These are phyloP conservation scores for Diplodia intermedia DNA, from an alignment of 2,329 filamentous ascomycete genomes.

Conservation along the genomic window DNA sequence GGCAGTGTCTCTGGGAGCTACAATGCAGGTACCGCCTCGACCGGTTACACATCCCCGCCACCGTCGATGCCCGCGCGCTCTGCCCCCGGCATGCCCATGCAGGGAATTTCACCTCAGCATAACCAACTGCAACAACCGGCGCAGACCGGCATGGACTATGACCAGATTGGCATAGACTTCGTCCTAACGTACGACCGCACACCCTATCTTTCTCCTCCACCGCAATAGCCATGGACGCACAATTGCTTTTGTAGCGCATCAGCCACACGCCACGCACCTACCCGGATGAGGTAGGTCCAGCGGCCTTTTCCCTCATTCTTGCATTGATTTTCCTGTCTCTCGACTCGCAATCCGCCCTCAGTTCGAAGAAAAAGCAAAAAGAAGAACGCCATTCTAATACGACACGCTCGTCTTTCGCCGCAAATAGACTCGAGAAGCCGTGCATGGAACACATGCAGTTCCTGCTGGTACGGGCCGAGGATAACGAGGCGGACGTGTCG, in stretches of 20 bases:
- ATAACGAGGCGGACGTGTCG: slow-evolving; percentile 68
- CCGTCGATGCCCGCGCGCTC: slow-evolving; percentile 25
- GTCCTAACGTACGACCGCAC: slow-evolving; percentile 84
- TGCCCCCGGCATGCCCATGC: slow-evolving; percentile 16
- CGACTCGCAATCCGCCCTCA: slow-evolving; percentile 33
- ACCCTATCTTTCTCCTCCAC: slow-evolving; percentile 71
- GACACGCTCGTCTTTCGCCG: slow-evolving; percentile 21
- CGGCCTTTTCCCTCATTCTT: slow-evolving; percentile 33
- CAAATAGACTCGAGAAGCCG: slow-evolving; percentile 78
- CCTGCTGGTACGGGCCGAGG: slow-evolving; percentile 67
- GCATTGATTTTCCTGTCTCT: slow-evolving; percentile 35
- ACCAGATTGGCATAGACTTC: slow-evolving; percentile 87
- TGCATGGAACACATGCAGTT: slow-evolving; percentile 92
- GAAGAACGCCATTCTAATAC: slow-evolving; percentile 29
- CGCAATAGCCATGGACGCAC: slow-evolving; percentile 48
- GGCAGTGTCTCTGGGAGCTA: slow-evolving; percentile 71
- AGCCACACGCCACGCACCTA: slow-evolving; percentile 22
- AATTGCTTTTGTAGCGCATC: slow-evolving; percentile 40
- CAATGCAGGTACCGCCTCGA: slow-evolving; percentile 54
- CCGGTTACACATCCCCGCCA: slow-evolving; percentile 55
- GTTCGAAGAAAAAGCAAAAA: slow-evolving; percentile 23
- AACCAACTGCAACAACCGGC: slow-evolving; percentile 37
- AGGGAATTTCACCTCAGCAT: slow-evolving; percentile 35
- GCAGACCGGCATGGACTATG: slow-evolving; percentile 68
- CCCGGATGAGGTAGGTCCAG: slow-evolving; percentile 30